These are phyloP conservation scores for Plantago ovata DNA, from an alignment of 257 asterid species.

Conservation along the genomic window DNA sequence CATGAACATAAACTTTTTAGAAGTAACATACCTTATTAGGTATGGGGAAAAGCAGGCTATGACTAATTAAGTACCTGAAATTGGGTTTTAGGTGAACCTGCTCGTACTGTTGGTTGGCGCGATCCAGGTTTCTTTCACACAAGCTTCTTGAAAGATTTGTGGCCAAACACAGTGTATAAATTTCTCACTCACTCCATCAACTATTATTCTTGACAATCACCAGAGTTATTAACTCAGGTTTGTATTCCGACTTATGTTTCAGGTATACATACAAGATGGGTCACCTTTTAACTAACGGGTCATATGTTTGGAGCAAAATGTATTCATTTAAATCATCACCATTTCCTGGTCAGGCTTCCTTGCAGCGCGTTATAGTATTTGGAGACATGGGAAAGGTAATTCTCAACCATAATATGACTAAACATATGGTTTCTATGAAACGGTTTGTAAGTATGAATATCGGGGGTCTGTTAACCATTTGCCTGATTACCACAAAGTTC, in stretches of 20 bases:
- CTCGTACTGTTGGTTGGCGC: conserved; percentile 69
- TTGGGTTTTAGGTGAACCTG: conserved; percentile 47
- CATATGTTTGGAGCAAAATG: conserved; percentile 49
- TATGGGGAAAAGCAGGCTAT: not conserved
- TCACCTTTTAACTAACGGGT: conserved; percentile 38
- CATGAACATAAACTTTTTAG: no score
- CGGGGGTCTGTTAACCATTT: no score
- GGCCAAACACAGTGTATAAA: conserved; percentile 52
- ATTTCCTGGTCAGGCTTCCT: conserved; percentile 57
- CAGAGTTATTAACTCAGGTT: conserved; percentile 9
- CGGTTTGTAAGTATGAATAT: no score
- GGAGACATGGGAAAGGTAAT: conserved; percentile 77
- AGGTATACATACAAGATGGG: conserved; percentile 60
- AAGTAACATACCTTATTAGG: no score
- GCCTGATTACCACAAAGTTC: no score
- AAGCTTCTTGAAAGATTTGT: conserved; percentile 61
- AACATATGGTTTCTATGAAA: conserved; percentile 51
- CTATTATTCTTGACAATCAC: not conserved
- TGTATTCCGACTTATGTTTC: conserved; percentile 12
- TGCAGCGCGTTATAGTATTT: conserved; percentile 51
- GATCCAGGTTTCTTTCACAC: conserved; percentile 73
- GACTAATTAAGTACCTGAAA: conserved; percentile 2
- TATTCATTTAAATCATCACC: conserved; percentile 51
- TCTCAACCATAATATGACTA: conserved; percentile 5
- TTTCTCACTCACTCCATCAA: not conserved